Percentiles rank a stretch among this genome's conserved stretches.
Conservation (phyloP, 2,329 filamentous ascomycete genomes). For the Monosporascus sp. region DNA sequence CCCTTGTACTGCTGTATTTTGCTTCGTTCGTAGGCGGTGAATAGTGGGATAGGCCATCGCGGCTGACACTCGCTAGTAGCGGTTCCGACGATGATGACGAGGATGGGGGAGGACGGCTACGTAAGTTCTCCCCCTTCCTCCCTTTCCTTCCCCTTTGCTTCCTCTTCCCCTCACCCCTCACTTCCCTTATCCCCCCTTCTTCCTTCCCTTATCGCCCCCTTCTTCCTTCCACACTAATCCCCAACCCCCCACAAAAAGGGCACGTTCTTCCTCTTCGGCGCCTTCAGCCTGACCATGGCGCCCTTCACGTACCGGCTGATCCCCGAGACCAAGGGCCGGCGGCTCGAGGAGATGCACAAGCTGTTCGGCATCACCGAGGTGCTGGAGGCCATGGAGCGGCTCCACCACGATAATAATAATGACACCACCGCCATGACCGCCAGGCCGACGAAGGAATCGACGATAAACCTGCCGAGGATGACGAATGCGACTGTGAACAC, state of each 20-base stretch:
- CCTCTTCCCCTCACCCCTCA: constrained; percentile 2
- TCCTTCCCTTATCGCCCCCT: background rate
- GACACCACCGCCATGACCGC: background rate
- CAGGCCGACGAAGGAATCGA: background rate
- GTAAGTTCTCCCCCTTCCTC: constrained; percentile 20
- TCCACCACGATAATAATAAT: background rate
- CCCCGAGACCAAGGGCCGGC: constrained; percentile 62
- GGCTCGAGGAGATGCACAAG: constrained; percentile 61
- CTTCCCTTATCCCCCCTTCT: too few species aligned
- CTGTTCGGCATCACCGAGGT: constrained; percentile 56
- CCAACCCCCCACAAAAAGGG: constrained; percentile 29
- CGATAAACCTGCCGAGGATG: background rate
- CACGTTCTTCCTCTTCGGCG: constrained; percentile 65
- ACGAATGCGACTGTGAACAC: too few species aligned
- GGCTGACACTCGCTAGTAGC: constrained; percentile 26
- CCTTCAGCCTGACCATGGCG: constrained; percentile 61
- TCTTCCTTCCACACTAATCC: background rate
- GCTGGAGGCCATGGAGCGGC: constrained; percentile 1
- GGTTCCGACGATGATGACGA: constrained; percentile 62
- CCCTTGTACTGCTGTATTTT: too few species aligned
- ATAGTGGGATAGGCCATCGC: too few species aligned
- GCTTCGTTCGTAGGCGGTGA: too few species aligned
- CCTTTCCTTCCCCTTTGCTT: background rate
- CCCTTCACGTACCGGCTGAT: constrained; percentile 63
- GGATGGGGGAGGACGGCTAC: constrained; percentile 37